Percentiles rank a stretch among this genome's conserved stretches.
Evolutionary conservation across 2,329 filamentous ascomycete species (phyloP).

Genomic region (Fusarium sp.): DNA sequence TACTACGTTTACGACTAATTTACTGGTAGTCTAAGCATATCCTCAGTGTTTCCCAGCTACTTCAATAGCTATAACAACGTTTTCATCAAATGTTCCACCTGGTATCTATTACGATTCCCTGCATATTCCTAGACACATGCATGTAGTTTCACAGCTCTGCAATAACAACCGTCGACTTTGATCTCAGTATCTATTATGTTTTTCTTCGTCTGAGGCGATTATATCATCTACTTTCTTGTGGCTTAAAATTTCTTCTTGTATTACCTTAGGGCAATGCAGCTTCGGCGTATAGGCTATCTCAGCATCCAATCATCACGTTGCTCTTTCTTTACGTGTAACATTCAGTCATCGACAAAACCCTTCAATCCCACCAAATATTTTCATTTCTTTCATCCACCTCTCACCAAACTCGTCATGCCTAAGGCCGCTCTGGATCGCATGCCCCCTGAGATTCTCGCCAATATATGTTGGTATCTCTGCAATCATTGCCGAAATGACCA

Average conservation of each 20-base stretch:
- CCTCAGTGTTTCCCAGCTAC: not conserved
- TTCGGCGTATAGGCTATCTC: not conserved
- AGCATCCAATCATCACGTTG: not conserved
- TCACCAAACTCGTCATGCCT: not conserved
- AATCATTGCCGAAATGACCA: not conserved
- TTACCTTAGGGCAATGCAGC: not conserved
- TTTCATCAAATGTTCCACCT: no score
- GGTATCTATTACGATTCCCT: fast-evolving
- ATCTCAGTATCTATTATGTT: not conserved
- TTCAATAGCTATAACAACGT: no score
- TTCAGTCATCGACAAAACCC: no score
- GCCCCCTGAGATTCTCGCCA: not conserved
- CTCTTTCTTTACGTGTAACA: not conserved
- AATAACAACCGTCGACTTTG: not conserved
- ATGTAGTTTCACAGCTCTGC: not conserved
- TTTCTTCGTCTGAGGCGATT: not conserved
- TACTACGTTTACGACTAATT: no score
- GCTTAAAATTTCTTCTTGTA: not conserved
- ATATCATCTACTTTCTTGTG: not conserved
- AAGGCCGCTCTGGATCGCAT: not conserved
- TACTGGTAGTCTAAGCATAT: no score
- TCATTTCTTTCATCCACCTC: not conserved
- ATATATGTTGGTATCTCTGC: not conserved
- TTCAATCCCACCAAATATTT: not conserved
- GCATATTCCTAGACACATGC: fast-evolving